Conservation (phyloP, 73 alveolate genomes). For the Stentor roeselii region DNA sequence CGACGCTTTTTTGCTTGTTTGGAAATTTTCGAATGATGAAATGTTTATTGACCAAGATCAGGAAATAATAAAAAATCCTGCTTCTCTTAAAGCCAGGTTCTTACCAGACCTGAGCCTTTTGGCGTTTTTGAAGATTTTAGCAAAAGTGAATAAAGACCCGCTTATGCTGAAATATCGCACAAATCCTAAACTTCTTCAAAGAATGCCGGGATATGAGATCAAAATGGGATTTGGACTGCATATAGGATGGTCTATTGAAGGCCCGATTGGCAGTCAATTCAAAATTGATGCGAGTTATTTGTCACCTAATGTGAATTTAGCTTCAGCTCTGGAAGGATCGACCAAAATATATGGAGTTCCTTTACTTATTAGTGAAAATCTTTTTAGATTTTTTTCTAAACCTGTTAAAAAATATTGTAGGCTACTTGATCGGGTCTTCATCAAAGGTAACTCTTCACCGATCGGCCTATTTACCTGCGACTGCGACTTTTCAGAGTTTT, state of each 20-base stretch:
- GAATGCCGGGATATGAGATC: conserved; percentile 75
- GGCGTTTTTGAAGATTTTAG: conserved; percentile 86
- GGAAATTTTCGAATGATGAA: conserved; percentile 86
- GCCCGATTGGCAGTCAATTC: conserved; percentile 89
- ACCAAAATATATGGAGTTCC: conserved; percentile 78
- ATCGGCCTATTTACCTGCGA: conserved; percentile 78
- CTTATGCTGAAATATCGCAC: conserved; percentile 73
- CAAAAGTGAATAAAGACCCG: conserved; percentile 83
- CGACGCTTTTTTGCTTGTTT: conserved; percentile 97
- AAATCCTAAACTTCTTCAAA: conserved; percentile 57
- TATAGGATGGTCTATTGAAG: conserved; percentile 97
- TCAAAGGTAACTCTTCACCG: conserved; percentile 80
- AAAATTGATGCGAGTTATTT: conserved; percentile 94
- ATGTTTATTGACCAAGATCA: conserved; percentile 6
- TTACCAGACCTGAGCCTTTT: conserved; percentile 88
- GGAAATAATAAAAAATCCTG: not conserved
- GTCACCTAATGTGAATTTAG: conserved; percentile 92
- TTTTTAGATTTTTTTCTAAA: conserved; percentile 56
- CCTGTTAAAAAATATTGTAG: conserved; percentile 56
- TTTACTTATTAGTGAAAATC: conserved; percentile 62
- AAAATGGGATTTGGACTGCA: conserved; percentile 94
- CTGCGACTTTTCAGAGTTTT: conserved; percentile 55
- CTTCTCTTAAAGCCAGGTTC: conserved; percentile 25
- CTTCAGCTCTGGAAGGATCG: conserved; percentile 91
- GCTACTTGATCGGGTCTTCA: conserved; percentile 79